Percentiles rank a stretch among this genome's conserved stretches.
phyloP scores from a whole-genome alignment of 108 stramenopile species.

The Nannochloropsis granulata region DNA sequence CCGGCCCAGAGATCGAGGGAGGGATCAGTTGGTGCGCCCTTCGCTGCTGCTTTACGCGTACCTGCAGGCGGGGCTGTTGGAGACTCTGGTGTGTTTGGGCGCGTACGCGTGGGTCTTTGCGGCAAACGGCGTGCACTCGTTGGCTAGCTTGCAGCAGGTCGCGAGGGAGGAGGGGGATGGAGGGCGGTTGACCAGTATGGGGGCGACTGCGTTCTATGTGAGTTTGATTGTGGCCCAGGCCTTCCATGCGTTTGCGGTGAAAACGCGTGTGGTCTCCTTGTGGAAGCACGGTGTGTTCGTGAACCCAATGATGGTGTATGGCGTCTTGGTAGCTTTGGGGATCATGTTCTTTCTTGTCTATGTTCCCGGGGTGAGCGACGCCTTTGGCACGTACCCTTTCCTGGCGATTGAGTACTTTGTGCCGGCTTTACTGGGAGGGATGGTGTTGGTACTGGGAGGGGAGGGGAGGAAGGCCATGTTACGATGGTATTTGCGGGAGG shows the following conservation, averaged over 20 bases:
- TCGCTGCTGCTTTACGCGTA: background rate
- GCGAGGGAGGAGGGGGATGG: background rate
- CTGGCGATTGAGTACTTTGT: too few species aligned
- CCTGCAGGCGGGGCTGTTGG: background rate
- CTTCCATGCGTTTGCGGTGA: background rate
- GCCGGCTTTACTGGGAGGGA: too few species aligned
- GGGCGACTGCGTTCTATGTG: background rate
- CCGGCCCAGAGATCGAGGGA: slow-evolving; percentile 39
- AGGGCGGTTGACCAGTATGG: background rate
- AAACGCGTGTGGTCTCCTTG: background rate
- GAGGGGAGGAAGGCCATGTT: too few species aligned
- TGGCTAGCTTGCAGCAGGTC: background rate
- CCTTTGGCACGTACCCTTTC: too few species aligned
- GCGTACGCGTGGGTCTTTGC: background rate
- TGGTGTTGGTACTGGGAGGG: too few species aligned
- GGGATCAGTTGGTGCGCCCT: slow-evolving; percentile 41
- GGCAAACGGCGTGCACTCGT: background rate
- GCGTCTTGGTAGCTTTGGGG: too few species aligned
- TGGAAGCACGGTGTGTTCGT: background rate
- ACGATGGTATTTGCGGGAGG: too few species aligned
- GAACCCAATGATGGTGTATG: too few species aligned
- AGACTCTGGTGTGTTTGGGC: background rate
- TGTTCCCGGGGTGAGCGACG: too few species aligned
- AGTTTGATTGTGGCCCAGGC: background rate
- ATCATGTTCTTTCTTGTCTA: too few species aligned